Percentiles rank a stretch among this genome's conserved stretches.
phyloP scores from a whole-genome alignment of 176 grass and related monocot species.

The Paspalum vaginatum region DNA sequence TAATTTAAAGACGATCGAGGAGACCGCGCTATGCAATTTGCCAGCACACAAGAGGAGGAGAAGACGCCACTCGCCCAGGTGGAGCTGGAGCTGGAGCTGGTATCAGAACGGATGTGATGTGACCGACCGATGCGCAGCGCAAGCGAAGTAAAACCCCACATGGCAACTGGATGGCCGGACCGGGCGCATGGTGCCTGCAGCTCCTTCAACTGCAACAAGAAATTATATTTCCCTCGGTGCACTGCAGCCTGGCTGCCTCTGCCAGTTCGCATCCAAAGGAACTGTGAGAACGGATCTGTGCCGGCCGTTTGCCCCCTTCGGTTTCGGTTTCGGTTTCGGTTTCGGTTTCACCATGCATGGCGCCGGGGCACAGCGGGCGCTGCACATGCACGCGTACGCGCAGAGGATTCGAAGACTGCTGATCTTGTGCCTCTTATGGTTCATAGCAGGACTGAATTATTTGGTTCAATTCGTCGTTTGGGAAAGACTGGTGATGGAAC shows the following conservation, averaged over 20 bases:
- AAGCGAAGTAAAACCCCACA: constrained; percentile 40
- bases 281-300: constrained; percentile 8
- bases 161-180: constrained; percentile 35
- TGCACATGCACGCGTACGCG: too few species aligned
- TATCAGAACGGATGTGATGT: constrained; percentile 28
- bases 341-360: too few species aligned
- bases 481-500: too few species aligned
- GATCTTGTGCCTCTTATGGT: too few species aligned
- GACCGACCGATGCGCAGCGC: constrained; percentile 23
- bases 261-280: too few species aligned
- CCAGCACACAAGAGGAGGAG: neutral
- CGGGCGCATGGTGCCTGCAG: neutral
- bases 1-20: constrained; percentile 40
- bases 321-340: too few species aligned
- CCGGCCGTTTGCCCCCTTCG: neutral
- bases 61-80: constrained; percentile 8
- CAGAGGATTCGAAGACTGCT: too few species aligned
- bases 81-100: constrained; percentile 29
- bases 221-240: neutral
- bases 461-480: too few species aligned
- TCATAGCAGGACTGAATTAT: too few species aligned
- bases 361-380: too few species aligned
- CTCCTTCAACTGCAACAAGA: neutral
- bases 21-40: neutral
- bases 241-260: neutral